phyloP scores from a whole-genome alignment of 305 asterid genomes.

The Andrographis paniculata region DNA sequence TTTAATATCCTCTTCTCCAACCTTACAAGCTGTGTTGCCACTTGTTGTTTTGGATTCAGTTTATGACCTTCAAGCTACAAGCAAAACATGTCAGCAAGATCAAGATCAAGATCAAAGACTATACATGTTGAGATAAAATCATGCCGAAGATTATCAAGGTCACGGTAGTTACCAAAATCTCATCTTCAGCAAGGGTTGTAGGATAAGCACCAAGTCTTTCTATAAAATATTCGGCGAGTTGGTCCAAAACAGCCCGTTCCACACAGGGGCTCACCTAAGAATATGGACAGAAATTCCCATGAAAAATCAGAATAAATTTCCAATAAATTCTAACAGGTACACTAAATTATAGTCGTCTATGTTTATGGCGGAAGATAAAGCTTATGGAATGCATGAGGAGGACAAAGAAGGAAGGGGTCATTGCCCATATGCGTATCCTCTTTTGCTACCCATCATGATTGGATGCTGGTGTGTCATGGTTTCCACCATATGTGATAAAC shows the following conservation, averaged over 20 bases:
- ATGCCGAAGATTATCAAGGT: conserved; percentile 12
- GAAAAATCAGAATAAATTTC: conserved; percentile 11
- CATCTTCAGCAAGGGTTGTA: conserved; percentile 77
- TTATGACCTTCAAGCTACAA: conserved; percentile 57
- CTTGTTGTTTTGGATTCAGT: conserved; percentile 71
- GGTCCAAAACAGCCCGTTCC: conserved; percentile 94
- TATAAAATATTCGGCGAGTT: conserved; percentile 68
- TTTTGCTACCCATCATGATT: conserved; percentile 7
- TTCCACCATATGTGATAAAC: conserved; percentile 10
- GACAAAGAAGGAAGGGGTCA: conserved; percentile 16
- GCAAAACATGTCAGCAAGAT: conserved; percentile 20
- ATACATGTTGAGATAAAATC: too few relatives aligned
- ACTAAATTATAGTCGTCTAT: not conserved
- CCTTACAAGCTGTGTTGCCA: conserved; percentile 85
- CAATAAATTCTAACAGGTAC: conserved; percentile 12
- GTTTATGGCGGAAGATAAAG: conserved; percentile 8
- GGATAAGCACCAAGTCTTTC: conserved; percentile 71
- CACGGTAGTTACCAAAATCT: conserved; percentile 47
- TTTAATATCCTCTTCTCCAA: conserved; percentile 74
- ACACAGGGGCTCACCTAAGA: conserved; percentile 80
- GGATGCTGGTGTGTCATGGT: conserved; percentile 1
- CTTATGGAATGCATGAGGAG: conserved; percentile 7
- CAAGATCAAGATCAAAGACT: not conserved
- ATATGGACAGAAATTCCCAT: conserved; percentile 18
- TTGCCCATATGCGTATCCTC: conserved; percentile 2